A percentile compares a stretch with the other conserved stretches of the same genome.
phyloP scores from a whole-genome alignment of 495 filamentous ascomycete genomes.

The Aspergillus campestris region DNA sequence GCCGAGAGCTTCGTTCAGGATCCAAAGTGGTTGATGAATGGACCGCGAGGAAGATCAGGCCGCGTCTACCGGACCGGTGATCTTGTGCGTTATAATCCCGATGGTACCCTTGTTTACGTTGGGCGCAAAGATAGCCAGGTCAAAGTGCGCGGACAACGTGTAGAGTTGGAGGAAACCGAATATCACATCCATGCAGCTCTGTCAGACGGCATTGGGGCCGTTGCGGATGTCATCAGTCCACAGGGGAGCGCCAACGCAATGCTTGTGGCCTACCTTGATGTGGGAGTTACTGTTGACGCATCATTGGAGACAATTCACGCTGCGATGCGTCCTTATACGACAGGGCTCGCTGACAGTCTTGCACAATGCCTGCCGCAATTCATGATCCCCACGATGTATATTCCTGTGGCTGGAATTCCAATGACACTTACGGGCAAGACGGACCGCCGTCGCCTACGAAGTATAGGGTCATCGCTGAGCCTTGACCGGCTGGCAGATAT shows the following conservation, averaged over 20 bases:
- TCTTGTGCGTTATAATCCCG: constrained; percentile 18
- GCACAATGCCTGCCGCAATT: constrained; percentile 22
- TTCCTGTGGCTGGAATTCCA: constrained; percentile 41
- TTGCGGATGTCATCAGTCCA: neutral
- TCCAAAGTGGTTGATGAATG: constrained; percentile 18
- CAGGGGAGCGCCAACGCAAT: too few species aligned
- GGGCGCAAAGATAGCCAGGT: constrained; percentile 27
- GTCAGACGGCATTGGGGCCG: neutral
- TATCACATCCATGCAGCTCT: constrained; percentile 7
- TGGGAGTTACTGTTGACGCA: neutral
- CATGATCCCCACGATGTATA: constrained; percentile 45
- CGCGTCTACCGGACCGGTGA: constrained; percentile 18
- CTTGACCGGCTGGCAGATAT: constrained; percentile 1
- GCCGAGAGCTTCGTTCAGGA: constrained; percentile 12
- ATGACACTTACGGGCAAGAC: constrained; percentile 40
- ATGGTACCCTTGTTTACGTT: constrained; percentile 32
- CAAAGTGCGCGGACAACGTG: constrained; percentile 9
- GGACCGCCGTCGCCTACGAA: constrained; percentile 37
- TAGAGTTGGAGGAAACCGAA: constrained; percentile 30
- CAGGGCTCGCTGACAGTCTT: constrained; percentile 5
- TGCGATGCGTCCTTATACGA: neutral
- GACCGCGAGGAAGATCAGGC: constrained; percentile 7
- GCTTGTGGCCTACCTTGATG: neutral
- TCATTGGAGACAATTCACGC: neutral
- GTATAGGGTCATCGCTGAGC: constrained; percentile 3